These are phyloP conservation scores for Zoysia pacifica DNA, from an alignment of 176 grass and related monocot genomes.

Conservation along the genomic window DNA sequence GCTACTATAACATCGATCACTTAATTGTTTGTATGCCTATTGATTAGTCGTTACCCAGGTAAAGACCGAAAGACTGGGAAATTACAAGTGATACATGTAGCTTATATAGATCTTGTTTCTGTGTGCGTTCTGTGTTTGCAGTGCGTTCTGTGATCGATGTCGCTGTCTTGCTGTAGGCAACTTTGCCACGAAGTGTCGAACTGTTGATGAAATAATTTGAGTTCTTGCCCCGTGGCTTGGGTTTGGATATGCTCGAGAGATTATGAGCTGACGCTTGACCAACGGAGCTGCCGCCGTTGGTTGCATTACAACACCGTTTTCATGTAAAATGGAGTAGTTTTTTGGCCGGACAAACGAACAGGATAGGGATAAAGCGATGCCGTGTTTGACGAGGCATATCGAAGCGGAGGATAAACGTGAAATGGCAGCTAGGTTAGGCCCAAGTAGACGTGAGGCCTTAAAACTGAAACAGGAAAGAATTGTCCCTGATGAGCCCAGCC, in stretches of 20 bases:
- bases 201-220: not conserved
- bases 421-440: not conserved
- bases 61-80: not conserved
- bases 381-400: not conserved
- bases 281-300: constrained; percentile 1
- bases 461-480: no score
- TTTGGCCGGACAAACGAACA: not conserved
- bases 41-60: not conserved
- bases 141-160: not conserved
- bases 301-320: not conserved
- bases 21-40: constrained; percentile 14
- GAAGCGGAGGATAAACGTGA: not conserved
- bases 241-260: constrained; percentile 8
- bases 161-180: constrained; percentile 18
- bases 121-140: not conserved
- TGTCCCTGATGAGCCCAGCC: not conserved
- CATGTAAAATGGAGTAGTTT: not conserved
- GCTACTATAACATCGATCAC: not conserved
- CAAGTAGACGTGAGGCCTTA: not conserved
- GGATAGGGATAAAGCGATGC: no score
- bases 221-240: not conserved
- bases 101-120: not conserved
- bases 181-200: constrained; percentile 13
- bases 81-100: not conserved
- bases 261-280: not conserved